Percentiles rank a stretch among this genome's conserved stretches.
Evolutionary conservation across 495 filamentous ascomycete genomes (phyloP).

Genomic region (Rhypophila decipiens): DNA sequence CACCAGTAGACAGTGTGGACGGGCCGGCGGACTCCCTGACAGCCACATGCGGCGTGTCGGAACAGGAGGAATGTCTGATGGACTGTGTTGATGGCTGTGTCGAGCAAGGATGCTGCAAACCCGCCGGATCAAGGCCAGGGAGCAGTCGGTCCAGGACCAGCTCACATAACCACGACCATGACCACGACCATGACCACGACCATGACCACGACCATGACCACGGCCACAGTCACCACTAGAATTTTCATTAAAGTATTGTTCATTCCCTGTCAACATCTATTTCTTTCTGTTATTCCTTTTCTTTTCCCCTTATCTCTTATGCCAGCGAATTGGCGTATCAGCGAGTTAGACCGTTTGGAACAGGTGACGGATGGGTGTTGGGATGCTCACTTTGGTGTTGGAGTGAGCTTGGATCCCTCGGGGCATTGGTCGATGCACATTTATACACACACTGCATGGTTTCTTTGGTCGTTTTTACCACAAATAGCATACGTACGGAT

Average conservation of each 20-base stretch:
- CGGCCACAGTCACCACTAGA: neutral
- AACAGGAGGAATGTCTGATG: slow-evolving; percentile 64
- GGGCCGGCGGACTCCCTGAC: no score
- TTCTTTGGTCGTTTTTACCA: no score
- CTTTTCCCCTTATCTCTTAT: neutral
- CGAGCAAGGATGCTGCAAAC: slow-evolving; percentile 63
- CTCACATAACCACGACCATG: slow-evolving; percentile 9
- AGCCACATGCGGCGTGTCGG: slow-evolving; percentile 44
- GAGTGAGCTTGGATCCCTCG: no score
- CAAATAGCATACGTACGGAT: no score
- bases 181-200: slow-evolving; percentile 8
- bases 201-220: neutral
- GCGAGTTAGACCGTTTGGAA: no score
- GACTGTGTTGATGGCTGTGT: slow-evolving; percentile 82
- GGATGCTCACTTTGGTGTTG: no score
- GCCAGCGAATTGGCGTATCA: no score
- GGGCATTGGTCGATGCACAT: no score
- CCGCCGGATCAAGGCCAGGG: slow-evolving; percentile 16
- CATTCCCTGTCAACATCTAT: no score
- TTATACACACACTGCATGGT: no score
- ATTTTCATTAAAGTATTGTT: no score
- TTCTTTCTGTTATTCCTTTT: neutral
- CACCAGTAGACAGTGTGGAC: slow-evolving; percentile 28
- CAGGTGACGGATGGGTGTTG: no score
- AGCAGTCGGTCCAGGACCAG: slow-evolving; percentile 14